phyloP scores from a whole-genome alignment of 371 early-diverging fungal species.

The Mucor ambiguus region DNA sequence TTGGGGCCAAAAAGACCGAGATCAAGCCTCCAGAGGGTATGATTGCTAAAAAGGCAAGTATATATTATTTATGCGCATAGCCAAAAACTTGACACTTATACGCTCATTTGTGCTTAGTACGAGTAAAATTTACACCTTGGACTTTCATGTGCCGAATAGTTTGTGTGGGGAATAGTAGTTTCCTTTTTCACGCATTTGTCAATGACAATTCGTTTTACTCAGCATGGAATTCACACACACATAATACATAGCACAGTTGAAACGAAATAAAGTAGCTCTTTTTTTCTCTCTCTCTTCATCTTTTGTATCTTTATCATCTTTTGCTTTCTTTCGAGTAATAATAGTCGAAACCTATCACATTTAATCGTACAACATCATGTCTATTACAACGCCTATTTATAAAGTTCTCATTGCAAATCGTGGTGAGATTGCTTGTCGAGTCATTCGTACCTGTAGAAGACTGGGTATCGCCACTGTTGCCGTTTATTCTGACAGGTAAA shows the following conservation, averaged over 20 bases:
- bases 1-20: constrained; percentile 81
- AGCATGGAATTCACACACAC: constrained; percentile 16
- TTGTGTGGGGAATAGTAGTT: constrained; percentile 12
- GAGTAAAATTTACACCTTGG: constrained; percentile 6
- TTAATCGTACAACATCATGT: not conserved
- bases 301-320: constrained; percentile 2
- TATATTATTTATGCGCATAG: not conserved
- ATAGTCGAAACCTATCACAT: not conserved
- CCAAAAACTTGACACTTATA: not conserved
- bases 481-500: constrained; percentile 87
- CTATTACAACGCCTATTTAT: constrained; percentile 54
- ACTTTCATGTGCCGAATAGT: constrained; percentile 19
- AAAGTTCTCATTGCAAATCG: constrained; percentile 97
- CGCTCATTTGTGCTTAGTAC: constrained; percentile 8
- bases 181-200: constrained; percentile 6
- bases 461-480: constrained; percentile 92
- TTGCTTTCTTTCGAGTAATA: not conserved
- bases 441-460: constrained; percentile 83
- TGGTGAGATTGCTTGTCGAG: constrained; percentile 95
- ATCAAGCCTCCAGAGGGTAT: constrained; percentile 93
- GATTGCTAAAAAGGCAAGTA: constrained; percentile 72
- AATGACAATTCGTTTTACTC: constrained; percentile 21
- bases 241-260: constrained; percentile 5
- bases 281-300: not conserved
- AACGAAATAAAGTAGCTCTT: not conserved